A percentile compares a stretch with the other conserved stretches of the same genome.
Conservation (phyloP, 805 yeast species). For the Clavispora fructus region DNA sequence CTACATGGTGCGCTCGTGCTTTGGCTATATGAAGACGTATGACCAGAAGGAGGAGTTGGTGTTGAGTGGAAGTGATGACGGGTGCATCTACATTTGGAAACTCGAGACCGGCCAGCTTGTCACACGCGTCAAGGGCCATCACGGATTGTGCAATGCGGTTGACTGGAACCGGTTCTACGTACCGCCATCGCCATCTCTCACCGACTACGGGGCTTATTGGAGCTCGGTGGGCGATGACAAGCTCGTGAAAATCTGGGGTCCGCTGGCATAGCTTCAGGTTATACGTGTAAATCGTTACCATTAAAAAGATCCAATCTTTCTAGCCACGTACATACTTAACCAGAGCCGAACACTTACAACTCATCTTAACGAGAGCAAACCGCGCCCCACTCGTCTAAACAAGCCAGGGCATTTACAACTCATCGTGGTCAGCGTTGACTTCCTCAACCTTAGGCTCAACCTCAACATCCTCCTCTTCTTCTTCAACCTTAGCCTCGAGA, state of each 20-base stretch:
- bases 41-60: slow-evolving; percentile 54
- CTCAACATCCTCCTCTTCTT: slow-evolving; percentile 21
- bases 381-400: too few relatives aligned
- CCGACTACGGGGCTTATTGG: slow-evolving; percentile 48
- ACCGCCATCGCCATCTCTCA: slow-evolving; percentile 11
- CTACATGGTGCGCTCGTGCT: slow-evolving; percentile 67
- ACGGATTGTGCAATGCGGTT: slow-evolving; percentile 67
- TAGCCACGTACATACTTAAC: neutral
- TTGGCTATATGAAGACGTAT: slow-evolving; percentile 51
- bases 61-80: slow-evolving; percentile 82
- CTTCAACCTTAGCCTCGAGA: slow-evolving; percentile 24
- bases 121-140: slow-evolving; percentile 57
- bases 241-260: slow-evolving; percentile 62
- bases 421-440: slow-evolving; percentile 26
- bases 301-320: neutral
- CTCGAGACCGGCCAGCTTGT: slow-evolving; percentile 63
- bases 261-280: slow-evolving; percentile 5
- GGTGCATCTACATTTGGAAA: slow-evolving; percentile 74
- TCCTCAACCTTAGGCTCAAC: slow-evolving; percentile 9
- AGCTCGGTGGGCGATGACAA: slow-evolving; percentile 86
- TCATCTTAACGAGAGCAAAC: too few relatives aligned
- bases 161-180: slow-evolving; percentile 52
- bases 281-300: neutral
- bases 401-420: slow-evolving; percentile 22
- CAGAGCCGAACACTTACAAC: slow-evolving; percentile 19